A percentile compares a stretch with the other conserved stretches of the same genome.
These are phyloP conservation scores for Ophiocytium majus DNA, from an alignment of 352 stramenopile genomes.

Conservation along the genomic window DNA sequence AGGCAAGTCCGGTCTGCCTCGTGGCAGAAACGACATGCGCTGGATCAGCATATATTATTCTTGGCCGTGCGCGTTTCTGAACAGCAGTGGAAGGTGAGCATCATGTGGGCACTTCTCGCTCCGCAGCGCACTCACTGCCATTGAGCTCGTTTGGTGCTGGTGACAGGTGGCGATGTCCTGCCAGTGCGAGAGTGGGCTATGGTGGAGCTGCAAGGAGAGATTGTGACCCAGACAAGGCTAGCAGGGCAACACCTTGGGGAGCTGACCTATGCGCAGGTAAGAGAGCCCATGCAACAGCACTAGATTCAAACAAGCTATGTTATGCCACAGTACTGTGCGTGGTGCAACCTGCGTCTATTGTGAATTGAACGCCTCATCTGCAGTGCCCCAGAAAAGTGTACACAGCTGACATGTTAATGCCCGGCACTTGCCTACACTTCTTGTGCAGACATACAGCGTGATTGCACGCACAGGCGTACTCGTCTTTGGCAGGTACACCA, in stretches of 20 bases:
- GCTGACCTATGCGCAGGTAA: conserved; percentile 11
- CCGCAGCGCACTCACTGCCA: too few species aligned
- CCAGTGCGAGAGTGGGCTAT: conserved; percentile 7
- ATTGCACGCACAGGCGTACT: not conserved
- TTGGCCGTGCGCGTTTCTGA: not conserved
- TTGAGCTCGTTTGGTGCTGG: not conserved
- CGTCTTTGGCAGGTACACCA: not conserved
- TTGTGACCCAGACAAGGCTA: conserved; percentile 2
- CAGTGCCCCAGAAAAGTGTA: not conserved
- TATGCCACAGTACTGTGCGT: too few species aligned
- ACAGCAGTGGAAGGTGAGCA: too few species aligned
- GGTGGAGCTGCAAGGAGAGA: conserved; percentile 27
- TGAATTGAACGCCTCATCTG: not conserved
- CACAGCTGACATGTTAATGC: not conserved
- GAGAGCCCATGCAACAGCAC: too few species aligned
- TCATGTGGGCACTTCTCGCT: too few species aligned
- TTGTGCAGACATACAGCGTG: too few species aligned
- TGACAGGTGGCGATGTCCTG: not conserved
- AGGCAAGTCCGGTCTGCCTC: not conserved
- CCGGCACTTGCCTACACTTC: too few species aligned
- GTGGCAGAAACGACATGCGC: not conserved
- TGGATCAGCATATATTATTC: not conserved
- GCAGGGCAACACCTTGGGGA: conserved; percentile 10
- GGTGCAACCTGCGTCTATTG: too few species aligned
- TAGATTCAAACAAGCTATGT: too few species aligned